Evolutionary conservation across 345 rosid species (phyloP).

Genomic region (Gossypium ekmanianum): DNA sequence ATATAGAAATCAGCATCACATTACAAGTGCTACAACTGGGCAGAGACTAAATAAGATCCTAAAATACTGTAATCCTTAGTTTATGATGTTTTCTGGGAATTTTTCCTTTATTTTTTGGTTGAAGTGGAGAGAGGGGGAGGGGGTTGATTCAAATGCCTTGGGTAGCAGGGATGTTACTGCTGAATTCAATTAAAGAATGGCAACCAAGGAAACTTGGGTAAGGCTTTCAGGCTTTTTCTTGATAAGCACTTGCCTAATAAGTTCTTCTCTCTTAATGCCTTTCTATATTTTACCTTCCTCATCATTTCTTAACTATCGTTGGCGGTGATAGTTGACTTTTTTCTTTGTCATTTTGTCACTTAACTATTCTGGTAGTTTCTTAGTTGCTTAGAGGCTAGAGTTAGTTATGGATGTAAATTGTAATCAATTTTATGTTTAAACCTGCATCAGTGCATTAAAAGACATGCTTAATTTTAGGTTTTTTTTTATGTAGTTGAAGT

Average conservation of each 20-base stretch:
- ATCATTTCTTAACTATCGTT: not conserved
- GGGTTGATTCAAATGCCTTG: not conserved
- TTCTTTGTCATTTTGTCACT: not conserved
- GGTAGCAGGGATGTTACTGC: not conserved
- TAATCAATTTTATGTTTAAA: not conserved
- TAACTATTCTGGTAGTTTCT: slow-evolving; percentile 1
- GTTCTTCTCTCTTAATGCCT: not conserved
- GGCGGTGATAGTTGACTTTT: not conserved
- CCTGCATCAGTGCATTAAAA: not conserved
- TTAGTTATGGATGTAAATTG: not conserved
- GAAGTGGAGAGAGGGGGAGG: not conserved
- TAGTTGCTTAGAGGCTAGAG: not conserved
- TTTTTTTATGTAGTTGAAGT: not conserved
- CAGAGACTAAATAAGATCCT: not conserved
- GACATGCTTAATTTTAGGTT: not conserved
- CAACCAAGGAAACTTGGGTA: not conserved
- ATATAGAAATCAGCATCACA: not conserved
- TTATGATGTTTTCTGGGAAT: not conserved
- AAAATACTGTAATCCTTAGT: not conserved
- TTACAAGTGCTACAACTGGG: not conserved
- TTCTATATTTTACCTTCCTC: not conserved
- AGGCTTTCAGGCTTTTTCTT: not conserved
- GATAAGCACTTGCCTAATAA: not conserved
- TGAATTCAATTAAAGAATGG: not conserved
- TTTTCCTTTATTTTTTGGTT: not conserved